phyloP scores from a whole-genome alignment of 768 basidiomycete species.

The Mycena sanguinolenta region DNA sequence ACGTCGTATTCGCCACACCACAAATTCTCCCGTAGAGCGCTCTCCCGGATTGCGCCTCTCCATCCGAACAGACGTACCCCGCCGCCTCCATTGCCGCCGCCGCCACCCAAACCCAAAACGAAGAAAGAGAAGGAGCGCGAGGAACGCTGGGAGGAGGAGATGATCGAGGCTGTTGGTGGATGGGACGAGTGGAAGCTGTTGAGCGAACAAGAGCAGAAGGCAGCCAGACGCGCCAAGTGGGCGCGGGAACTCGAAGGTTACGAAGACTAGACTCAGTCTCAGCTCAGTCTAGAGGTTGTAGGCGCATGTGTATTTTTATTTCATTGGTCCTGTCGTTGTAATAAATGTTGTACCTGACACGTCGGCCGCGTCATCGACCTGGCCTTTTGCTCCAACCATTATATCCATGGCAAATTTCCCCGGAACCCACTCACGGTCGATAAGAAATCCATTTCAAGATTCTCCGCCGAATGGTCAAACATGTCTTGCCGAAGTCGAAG shows the following conservation, averaged over 20 bases:
- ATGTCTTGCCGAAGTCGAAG: not conserved
- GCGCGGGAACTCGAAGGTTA: conserved; percentile 73
- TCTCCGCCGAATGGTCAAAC: not conserved
- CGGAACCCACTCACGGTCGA: not conserved
- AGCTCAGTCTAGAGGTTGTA: no score
- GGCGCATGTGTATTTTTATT: not conserved
- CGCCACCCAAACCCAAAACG: conserved; percentile 80
- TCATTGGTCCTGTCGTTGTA: not conserved
- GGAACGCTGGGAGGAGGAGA: conserved; percentile 85
- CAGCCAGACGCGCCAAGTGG: conserved; percentile 70
- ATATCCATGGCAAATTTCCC: conserved; percentile 18
- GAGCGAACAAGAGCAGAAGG: conserved; percentile 64
- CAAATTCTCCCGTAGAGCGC: conserved; percentile 72
- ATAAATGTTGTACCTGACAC: no score
- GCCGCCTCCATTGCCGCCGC: conserved; percentile 78
- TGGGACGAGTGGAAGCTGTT: conserved; percentile 68
- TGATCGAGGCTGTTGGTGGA: conserved; percentile 80
- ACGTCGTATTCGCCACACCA: conserved; percentile 72
- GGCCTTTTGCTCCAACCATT: no score
- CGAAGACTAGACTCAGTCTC: conserved; percentile 55
- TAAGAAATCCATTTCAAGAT: conserved; percentile 21
- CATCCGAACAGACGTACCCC: conserved; percentile 82
- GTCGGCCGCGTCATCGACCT: no score
- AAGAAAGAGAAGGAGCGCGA: conserved; percentile 84
- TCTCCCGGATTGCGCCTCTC: conserved; percentile 81